Conservation (phyloP, 2,329 filamentous ascomycete species). For the Alternaria panax region DNA sequence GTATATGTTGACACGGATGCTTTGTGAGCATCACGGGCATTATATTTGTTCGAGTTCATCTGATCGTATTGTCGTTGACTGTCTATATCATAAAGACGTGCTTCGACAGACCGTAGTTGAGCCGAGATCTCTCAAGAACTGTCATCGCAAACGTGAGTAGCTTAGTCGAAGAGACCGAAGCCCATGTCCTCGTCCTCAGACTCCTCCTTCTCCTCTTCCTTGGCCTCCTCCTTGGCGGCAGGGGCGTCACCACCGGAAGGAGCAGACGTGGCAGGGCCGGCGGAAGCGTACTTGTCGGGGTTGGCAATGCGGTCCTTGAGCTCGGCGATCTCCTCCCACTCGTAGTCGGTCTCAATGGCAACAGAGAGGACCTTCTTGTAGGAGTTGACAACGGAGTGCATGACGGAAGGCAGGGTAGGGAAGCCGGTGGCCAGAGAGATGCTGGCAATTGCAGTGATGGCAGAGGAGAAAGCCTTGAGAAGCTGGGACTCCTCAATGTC, state of each 20-base stretch:
- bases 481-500: conserved; percentile 97
- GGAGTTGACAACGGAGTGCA: conserved; percentile 94
- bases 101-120: conserved; percentile 25
- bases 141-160: conserved; percentile 26
- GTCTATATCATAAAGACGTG: conserved; percentile 43
- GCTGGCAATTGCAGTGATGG: conserved; percentile 85
- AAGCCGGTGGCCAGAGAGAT: conserved; percentile 93
- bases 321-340: conserved; percentile 94
- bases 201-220: conserved; percentile 64
- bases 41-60: conserved; percentile 29
- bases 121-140: conserved; percentile 30
- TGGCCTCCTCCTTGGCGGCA: conserved; percentile 55
- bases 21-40: conserved; percentile 37
- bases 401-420: conserved; percentile 94
- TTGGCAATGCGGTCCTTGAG: conserved; percentile 99
- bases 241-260: conserved; percentile 61
- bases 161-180: conserved; percentile 64
- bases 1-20: conserved; percentile 14
- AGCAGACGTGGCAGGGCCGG: conserved; percentile 72
- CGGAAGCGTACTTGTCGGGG: conserved; percentile 91
- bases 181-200: conserved; percentile 64
- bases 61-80: conserved; percentile 47
- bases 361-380: conserved; percentile 98
- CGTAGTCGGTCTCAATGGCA: conserved; percentile 87
- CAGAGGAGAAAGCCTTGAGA: conserved; percentile 79